Evolutionary conservation across 2,329 filamentous ascomycete species (phyloP), one percentile per base, ranked within the genome.

Genomic region (Stachybotrys chartarum): DNA sequence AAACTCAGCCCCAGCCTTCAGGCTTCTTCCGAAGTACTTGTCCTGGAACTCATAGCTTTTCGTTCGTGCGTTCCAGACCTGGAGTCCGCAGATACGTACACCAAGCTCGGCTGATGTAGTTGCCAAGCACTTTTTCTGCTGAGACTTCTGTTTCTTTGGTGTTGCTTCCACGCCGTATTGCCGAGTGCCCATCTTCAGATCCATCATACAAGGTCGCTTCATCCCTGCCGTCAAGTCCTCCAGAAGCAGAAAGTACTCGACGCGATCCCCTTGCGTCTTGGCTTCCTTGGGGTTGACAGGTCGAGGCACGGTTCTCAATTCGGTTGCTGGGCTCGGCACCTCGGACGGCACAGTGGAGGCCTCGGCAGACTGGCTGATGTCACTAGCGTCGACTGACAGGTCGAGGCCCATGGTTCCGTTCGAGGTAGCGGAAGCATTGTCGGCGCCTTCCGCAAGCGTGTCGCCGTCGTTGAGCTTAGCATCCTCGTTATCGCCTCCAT

Each of bases 151-250:
- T 71, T 99, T 99, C 77, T 96, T 96, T 48, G 91, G 85, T 54
- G 82, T 86, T 2, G 94, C 94, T 62, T 97, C 92, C 12, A 97
- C 85, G 7, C 94, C 94, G 68, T 97, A 97, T 68, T 99, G 94
- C 2, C 94, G 86, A 7, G 94, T 99, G 18, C 94, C 94, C 94
- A 99, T 99, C 70, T 99, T 99, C 59, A 99, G 78, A 68, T 99
- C 94, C 71, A 99, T 88, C 57, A 99, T 96, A 72, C 94, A 97
- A 6, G 94, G 94, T 52, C 89, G 86, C 68, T 91, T 92, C 94
- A 99, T 97, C 39, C 93, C 93, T 2, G 93, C 90, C 1, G 94
- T 99, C 51, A 99, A 80, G 68, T 99, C 94, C 71, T 99, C 94
- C 10, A 99, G 76, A 1, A 99, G 79, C 14, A 99, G 77, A 68